Conservation (phyloP, 208 protist genomes). For the Sergeia podlipaevii region DNA sequence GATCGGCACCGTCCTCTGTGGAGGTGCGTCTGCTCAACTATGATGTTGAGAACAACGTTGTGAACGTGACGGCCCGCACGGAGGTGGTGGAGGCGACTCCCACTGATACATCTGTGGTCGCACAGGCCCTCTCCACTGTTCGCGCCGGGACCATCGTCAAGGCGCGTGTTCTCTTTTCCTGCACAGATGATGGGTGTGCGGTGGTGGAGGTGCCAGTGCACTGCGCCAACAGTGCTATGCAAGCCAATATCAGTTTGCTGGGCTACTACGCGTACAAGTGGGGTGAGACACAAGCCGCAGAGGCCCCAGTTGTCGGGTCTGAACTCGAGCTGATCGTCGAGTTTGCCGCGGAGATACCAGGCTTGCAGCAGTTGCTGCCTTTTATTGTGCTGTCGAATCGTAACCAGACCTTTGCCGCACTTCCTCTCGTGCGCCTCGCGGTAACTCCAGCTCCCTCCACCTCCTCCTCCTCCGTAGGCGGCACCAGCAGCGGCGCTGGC, state of each 20-base stretch:
- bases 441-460: background rate
- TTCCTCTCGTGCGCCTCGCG: slow-evolving; percentile 40
- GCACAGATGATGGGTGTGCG: slow-evolving; percentile 79
- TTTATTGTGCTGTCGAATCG: slow-evolving; percentile 71
- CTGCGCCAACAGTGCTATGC: slow-evolving; percentile 1
- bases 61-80: slow-evolving; percentile 60
- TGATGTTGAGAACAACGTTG: slow-evolving; percentile 58
- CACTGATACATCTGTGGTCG: slow-evolving; percentile 36
- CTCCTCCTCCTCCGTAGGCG: background rate
- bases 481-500: background rate
- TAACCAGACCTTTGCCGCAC: slow-evolving; percentile 16
- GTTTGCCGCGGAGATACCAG: slow-evolving; percentile 39
- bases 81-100: slow-evolving; percentile 73
- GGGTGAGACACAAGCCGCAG: slow-evolving; percentile 10
- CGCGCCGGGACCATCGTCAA: slow-evolving; percentile 34
- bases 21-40: slow-evolving; percentile 85
- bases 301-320: slow-evolving; percentile 48
- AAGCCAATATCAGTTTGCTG: slow-evolving; percentile 39
- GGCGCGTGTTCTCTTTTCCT: slow-evolving; percentile 62
- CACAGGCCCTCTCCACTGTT: slow-evolving; percentile 25
- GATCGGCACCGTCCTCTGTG: slow-evolving; percentile 1
- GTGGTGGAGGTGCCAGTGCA: slow-evolving; percentile 59
- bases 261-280: slow-evolving; percentile 81
- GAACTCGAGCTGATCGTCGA: slow-evolving; percentile 50
- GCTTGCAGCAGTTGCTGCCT: slow-evolving; percentile 46